Evolutionary conservation across 176 grass and related monocot genomes (phyloP).

Genomic region (Alloteropsis semialata): DNA sequence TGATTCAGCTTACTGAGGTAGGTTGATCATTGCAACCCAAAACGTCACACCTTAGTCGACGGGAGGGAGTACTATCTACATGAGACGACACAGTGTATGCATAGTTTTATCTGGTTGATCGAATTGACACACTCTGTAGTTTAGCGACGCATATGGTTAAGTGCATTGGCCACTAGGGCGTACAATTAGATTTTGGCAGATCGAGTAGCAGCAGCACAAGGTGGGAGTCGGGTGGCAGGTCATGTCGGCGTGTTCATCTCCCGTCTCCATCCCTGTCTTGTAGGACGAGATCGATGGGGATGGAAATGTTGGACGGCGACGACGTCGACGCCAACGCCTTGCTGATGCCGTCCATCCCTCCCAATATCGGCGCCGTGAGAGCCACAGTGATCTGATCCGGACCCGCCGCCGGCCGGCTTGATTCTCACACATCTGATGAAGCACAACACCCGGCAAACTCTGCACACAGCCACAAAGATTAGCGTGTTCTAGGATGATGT

Average conservation of each 20-base stretch:
- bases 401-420: not conserved
- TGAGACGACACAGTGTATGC: not conserved
- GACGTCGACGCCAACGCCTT: not conserved
- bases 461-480: not conserved
- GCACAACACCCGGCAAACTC: not conserved
- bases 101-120: not conserved
- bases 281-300: conserved; percentile 23
- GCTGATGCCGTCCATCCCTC: not conserved
- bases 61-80: not conserved
- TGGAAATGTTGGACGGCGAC: not conserved
- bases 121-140: not conserved
- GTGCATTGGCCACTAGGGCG: conserved; percentile 34
- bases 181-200: not conserved
- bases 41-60: not conserved
- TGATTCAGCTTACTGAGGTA: not conserved
- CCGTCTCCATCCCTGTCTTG: conserved; percentile 33
- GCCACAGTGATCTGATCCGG: not conserved
- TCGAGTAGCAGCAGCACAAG: not conserved
- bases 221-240: conserved; percentile 30
- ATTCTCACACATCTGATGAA: not conserved
- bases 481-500: not conserved
- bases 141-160: not conserved
- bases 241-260: conserved; percentile 10
- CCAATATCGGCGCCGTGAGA: conserved; percentile 15
- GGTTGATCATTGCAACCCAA: not conserved